phyloP scores from a whole-genome alignment of 371 early-diverging fungal genomes.

The Mucor piriformis region DNA sequence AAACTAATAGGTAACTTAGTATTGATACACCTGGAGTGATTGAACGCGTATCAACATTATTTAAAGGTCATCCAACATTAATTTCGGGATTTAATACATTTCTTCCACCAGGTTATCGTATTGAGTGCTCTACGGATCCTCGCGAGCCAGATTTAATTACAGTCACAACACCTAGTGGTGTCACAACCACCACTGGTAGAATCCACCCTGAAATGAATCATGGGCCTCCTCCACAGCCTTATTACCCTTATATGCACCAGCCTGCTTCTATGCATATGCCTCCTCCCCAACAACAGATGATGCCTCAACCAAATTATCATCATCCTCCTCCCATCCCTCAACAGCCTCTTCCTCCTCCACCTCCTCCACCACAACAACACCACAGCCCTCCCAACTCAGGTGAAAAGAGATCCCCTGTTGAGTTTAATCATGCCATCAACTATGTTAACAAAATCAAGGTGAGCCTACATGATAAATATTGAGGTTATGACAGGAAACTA shows the following conservation, averaged over 20 bases:
- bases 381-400: constrained; percentile 6
- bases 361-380: constrained; percentile 1
- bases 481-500: no score
- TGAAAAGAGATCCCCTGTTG: constrained; percentile 55
- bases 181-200: constrained; percentile 8
- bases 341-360: constrained; percentile 3
- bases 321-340: constrained; percentile 13
- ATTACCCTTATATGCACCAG: constrained; percentile 2
- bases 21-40: constrained; percentile 91
- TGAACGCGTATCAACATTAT: constrained; percentile 93
- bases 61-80: constrained; percentile 90
- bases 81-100: constrained; percentile 99
- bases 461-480: no score
- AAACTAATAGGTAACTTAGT: no score
- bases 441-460: constrained; percentile 96
- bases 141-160: constrained; percentile 72
- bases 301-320: constrained; percentile 10
- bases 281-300: constrained; percentile 14
- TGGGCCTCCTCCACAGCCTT: constrained; percentile 13
- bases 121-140: constrained; percentile 84
- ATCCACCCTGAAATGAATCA: constrained; percentile 60
- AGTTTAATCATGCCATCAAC: constrained; percentile 96
- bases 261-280: not conserved
- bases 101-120: constrained; percentile 96
- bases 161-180: constrained; percentile 87